Evolutionary conservation across 2,329 filamentous ascomycete genomes (phyloP).

Genomic region (Myriosclerotinia scirpicola): DNA sequence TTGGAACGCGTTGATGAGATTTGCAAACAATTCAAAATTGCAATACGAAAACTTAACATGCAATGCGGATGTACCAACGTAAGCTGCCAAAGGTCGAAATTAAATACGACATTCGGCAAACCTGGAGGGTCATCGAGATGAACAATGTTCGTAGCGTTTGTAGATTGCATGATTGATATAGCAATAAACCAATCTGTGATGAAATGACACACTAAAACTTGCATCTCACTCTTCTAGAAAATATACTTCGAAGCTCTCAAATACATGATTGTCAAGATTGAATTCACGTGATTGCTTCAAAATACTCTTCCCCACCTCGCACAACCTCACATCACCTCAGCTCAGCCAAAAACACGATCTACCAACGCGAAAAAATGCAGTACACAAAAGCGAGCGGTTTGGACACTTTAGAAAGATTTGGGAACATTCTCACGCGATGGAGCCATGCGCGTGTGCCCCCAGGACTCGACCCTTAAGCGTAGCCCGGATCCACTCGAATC

Average conservation of each 20-base stretch:
- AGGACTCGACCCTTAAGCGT: background rate
- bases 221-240: no score
- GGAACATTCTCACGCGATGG: background rate
- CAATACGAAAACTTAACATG: background rate
- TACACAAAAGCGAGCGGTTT: background rate
- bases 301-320: background rate
- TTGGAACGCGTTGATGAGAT: background rate
- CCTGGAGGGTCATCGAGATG: background rate
- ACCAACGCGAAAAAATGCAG: background rate
- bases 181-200: no score
- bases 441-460: rapidly evolving
- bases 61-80: background rate
- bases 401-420: background rate
- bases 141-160: background rate
- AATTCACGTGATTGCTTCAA: background rate
- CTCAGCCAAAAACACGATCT: background rate
- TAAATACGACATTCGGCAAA: background rate
- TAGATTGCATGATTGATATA: no score
- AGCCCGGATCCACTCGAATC: background rate
- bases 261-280: no score
- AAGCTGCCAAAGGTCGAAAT: background rate
- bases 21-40: no score
- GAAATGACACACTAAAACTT: no score
- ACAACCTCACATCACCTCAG: background rate
- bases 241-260: background rate